These are phyloP conservation scores for Tylopilus orsonianus DNA, from an alignment of 1,284 basidiomycete species.

Conservation along the genomic window DNA sequence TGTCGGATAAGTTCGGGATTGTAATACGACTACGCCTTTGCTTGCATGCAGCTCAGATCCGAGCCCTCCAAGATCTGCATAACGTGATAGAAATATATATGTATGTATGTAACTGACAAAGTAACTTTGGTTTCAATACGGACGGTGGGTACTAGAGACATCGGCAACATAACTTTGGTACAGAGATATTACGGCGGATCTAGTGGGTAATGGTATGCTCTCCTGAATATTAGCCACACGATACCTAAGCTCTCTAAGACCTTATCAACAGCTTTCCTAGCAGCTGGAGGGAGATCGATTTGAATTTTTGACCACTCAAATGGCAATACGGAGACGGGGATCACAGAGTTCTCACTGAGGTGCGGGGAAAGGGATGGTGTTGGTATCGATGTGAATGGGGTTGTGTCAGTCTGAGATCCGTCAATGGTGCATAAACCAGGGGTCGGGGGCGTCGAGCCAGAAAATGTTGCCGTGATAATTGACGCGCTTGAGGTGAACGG, in stretches of 20 bases:
- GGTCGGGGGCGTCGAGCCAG: constrained; percentile 3
- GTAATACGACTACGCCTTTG: too few species aligned
- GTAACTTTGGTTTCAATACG: not conserved
- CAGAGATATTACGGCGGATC: constrained; percentile 48
- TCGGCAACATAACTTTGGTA: too few species aligned
- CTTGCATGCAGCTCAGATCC: too few species aligned
- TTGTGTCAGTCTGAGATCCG: constrained; percentile 11
- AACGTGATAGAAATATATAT: too few species aligned
- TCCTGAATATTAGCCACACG: constrained; percentile 50
- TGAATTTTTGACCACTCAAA: constrained; percentile 32
- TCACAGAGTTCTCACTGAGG: constrained; percentile 18
- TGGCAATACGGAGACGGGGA: constrained; percentile 14
- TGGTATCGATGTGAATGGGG: constrained; percentile 11
- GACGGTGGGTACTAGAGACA: constrained; percentile 8
- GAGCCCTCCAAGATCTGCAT: too few species aligned
- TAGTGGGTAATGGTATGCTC: constrained; percentile 57
- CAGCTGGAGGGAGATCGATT: constrained; percentile 28
- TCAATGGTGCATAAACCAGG: constrained; percentile 7
- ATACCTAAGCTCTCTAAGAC: constrained; percentile 39
- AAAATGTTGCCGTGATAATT: constrained; percentile 7
- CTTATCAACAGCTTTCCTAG: constrained; percentile 29
- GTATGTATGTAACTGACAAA: too few species aligned
- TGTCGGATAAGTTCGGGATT: too few species aligned
- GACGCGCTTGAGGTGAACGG: constrained; percentile 8
- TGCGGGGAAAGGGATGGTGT: constrained; percentile 17